Conservation (phyloP, 2,329 filamentous ascomycete species). For the Microdochium nivale region DNA sequence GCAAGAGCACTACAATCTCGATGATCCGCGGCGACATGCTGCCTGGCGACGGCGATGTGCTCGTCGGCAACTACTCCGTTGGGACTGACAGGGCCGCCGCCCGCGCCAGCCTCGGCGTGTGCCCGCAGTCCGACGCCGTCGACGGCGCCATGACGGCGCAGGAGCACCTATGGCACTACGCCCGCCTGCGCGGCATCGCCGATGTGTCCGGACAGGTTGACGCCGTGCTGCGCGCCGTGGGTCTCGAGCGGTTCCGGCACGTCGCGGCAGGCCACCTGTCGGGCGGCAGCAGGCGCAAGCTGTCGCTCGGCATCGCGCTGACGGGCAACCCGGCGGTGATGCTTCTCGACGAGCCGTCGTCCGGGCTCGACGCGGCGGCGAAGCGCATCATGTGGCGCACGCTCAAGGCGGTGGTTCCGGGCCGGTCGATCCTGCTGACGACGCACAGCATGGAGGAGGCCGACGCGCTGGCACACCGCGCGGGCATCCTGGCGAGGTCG, state of each 20-base stretch:
- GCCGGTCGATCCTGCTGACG: conserved; percentile 74
- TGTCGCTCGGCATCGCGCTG: conserved; percentile 79
- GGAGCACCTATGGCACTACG: conserved; percentile 85
- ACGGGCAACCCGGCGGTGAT: conserved; percentile 88
- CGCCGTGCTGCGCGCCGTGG: conserved; percentile 73
- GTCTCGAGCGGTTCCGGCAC: conserved; percentile 59
- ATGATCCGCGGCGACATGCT: conserved; percentile 79
- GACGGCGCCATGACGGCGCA: conserved; percentile 75
- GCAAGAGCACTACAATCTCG: conserved; percentile 84
- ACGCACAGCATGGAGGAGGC: conserved; percentile 96
- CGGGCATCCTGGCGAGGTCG: conserved; percentile 74
- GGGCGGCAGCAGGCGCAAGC: conserved; percentile 89
- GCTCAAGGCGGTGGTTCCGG: conserved; percentile 61
- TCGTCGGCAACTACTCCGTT: conserved; percentile 72
- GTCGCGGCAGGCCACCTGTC: conserved; percentile 74
- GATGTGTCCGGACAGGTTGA: conserved; percentile 70
- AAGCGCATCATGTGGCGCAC: conserved; percentile 94
- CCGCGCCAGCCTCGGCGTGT: conserved; percentile 76
- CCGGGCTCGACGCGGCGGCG: conserved; percentile 81
- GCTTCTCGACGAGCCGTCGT: conserved; percentile 81
- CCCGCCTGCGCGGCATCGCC: conserved; percentile 66
- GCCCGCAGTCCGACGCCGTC: conserved; percentile 80
- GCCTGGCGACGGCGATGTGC: conserved; percentile 69
- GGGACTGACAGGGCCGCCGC: conserved; percentile 63
- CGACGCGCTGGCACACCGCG: conserved; percentile 73